Evolutionary conservation across 306 rosid genomes (phyloP), one percentile per base, ranked within the genome.

Genomic region (Lithocarpus polystachyus): DNA sequence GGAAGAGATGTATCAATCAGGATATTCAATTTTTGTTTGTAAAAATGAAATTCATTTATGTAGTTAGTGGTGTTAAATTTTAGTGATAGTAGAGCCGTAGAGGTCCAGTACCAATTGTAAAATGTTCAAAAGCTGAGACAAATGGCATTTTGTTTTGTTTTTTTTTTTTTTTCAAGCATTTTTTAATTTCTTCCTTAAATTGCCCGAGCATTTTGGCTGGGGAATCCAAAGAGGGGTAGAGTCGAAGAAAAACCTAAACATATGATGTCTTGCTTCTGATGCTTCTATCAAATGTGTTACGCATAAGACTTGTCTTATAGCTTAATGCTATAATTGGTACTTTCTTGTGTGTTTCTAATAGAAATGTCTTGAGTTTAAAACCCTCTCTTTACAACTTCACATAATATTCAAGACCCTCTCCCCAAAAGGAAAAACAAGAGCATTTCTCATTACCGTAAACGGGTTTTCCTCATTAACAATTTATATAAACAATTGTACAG

Each of bases 21-120:
- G 85, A 19, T 79, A 52, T 84, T 84, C 85, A 75, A 84, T 54
- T 88, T 88, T 86, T 91, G 86, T 68, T 17, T 85, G 87, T 84
- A 69, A 73, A 84, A 77, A 77, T 81, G 71, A 80, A 54, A 83
- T 81, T 80, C 84, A 5, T 61, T 57, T 77, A 80, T 74, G 78
- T 73, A 76, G 61, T 33, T 57, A 1, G 45, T 74, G 79, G 78
- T 71, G 73, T 71, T 35, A 28, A 59, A 48, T 56, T 68, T 35
- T 81, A 71, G 74, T 78, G 86, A 72, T 70, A 79, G 45, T 40
- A 40, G 45, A 40, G 45, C 45, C 3, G 45, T 40, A 40, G 79
- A n/a, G 60, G 20, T 59, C 24, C 72, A 35, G 77, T 75, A 71
- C 56, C 81, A 84, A 45, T 52, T 87, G 92, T 84, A 85, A 78